Evolutionary conservation across 306 rosid species (phyloP), one percentile per base, ranked within the genome.

Genomic region (Castanospermum australe): DNA sequence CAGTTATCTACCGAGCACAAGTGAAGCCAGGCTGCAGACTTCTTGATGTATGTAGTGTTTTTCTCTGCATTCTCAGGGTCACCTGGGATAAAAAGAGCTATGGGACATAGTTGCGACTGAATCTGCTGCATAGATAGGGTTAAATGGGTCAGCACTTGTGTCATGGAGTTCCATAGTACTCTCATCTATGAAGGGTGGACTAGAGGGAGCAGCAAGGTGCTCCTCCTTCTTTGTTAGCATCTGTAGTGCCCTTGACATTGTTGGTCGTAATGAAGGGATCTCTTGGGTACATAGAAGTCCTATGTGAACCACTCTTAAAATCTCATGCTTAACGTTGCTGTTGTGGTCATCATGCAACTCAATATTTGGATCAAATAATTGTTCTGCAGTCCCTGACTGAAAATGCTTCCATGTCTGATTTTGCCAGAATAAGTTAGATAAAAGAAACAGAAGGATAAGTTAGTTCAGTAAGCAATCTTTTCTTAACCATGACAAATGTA

Each of bases 271-370:
- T 0, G 96, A 87, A 48, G 88, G 84, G 33, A 54, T 84, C 89
- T 95, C 97, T 84, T 95, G 99, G 67, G 93, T 91, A 90, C 98
- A 95, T 33, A 93, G 44, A 76, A 95, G 94, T 79, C 96, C 99
- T 70, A 91, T 79, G 39, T 95, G 92, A 65, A 93, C 76, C 85
- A 88, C 97, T 87, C 97, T 86, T 42, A 83, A 71, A 41, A 93
- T 79, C 48, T 83, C 91, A 56, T 83, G 73, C 85, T 81, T 85
- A 22, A 85, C 20, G 14, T 76, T 55, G 60, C 54, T 67, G 21
- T 76, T 77, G 55, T 55, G 8, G 74, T 74, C 81, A 6, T 93
- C 84, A 6, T 87, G 88, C 83, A 80, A 60, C 84, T 80, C 83
- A 13, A 95, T 81, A 79, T 95, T 95, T 42, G 92, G 89, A 62